Percentiles rank a stretch among this genome's conserved stretches.
Conservation (phyloP, 2,329 filamentous ascomycete genomes). For the Colletotrichum agaves region DNA sequence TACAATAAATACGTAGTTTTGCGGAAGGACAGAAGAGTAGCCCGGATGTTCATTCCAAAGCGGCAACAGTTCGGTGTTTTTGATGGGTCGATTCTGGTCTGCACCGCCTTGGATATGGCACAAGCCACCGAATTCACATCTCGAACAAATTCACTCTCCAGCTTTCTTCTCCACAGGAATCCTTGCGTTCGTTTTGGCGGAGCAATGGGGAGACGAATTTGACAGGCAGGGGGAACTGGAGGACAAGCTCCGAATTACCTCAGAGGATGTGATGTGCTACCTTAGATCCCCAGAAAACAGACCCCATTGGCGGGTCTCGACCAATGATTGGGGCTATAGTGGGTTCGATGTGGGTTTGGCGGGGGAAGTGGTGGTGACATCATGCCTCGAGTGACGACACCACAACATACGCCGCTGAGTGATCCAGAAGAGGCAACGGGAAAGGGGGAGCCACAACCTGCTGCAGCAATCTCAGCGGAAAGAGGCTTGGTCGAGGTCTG, state of each 20-base stretch:
- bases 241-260: conserved; percentile 20
- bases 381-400: conserved; percentile 52
- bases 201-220: neutral
- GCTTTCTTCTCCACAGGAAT: neutral
- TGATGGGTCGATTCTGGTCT: neutral
- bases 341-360: conserved; percentile 25
- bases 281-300: too few species aligned
- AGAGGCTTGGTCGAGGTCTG: conserved; percentile 1
- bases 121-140: conserved; percentile 1
- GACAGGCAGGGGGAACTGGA: neutral
- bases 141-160: conserved; percentile 8
- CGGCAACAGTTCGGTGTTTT: conserved; percentile 3
- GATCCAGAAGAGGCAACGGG: neutral
- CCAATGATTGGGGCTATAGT: conserved; percentile 21
- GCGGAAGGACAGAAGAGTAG: neutral
- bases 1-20: conserved; percentile 28
- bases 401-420: conserved; percentile 8
- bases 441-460: neutral
- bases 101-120: conserved; percentile 2
- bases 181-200: neutral
- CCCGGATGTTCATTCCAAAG: conserved; percentile 22
- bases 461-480: neutral
- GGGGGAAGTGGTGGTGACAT: conserved; percentile 52
- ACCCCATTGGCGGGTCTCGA: conserved; percentile 22
- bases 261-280: conserved; percentile 12